A percentile compares a stretch with the other conserved stretches of the same genome.
Conservation (phyloP, 192 early-diverging fungal species). For the Phlyctochytrium arcticum region DNA sequence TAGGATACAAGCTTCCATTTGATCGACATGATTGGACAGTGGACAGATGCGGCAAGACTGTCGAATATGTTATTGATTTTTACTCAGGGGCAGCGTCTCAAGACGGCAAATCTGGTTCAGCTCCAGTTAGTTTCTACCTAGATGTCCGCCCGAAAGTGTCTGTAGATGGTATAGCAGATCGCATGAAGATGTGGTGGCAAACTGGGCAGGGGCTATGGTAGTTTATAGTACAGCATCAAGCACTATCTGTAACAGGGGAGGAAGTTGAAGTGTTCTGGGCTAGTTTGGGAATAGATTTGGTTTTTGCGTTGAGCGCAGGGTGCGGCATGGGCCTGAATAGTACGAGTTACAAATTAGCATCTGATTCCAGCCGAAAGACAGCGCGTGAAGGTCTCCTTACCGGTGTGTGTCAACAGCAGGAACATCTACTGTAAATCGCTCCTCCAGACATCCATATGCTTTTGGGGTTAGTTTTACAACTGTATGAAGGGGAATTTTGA, state of each 20-base stretch:
- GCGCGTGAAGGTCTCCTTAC: too few relatives aligned
- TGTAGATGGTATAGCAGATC: slow-evolving; percentile 50
- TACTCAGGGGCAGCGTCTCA: slow-evolving; percentile 65
- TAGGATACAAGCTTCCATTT: slow-evolving; percentile 81
- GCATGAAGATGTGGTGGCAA: slow-evolving; percentile 40
- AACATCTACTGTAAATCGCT: slow-evolving; percentile 84
- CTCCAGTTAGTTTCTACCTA: slow-evolving; percentile 64
- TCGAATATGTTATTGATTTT: slow-evolving; percentile 89
- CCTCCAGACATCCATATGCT: slow-evolving; percentile 93
- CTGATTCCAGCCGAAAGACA: too few relatives aligned
- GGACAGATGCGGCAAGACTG: slow-evolving; percentile 81
- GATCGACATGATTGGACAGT: slow-evolving; percentile 95
- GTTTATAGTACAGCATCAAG: too few relatives aligned
- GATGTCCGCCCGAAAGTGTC: slow-evolving; percentile 85
- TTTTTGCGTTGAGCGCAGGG: not conserved
- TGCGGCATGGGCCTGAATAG: slow-evolving; percentile 9
- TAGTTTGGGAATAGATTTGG: too few relatives aligned
- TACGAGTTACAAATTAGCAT: too few relatives aligned
- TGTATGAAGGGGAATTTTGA: slow-evolving; percentile 97
- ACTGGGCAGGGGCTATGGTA: slow-evolving; percentile 38
- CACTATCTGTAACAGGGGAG: too few relatives aligned
- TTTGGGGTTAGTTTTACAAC: slow-evolving; percentile 96
- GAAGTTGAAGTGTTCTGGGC: too few relatives aligned
- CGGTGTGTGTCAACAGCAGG: slow-evolving; percentile 95
- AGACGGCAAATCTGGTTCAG: not conserved